These are phyloP conservation scores for Cairneyella variabilis DNA, from an alignment of 495 filamentous ascomycete species.

Conservation along the genomic window DNA sequence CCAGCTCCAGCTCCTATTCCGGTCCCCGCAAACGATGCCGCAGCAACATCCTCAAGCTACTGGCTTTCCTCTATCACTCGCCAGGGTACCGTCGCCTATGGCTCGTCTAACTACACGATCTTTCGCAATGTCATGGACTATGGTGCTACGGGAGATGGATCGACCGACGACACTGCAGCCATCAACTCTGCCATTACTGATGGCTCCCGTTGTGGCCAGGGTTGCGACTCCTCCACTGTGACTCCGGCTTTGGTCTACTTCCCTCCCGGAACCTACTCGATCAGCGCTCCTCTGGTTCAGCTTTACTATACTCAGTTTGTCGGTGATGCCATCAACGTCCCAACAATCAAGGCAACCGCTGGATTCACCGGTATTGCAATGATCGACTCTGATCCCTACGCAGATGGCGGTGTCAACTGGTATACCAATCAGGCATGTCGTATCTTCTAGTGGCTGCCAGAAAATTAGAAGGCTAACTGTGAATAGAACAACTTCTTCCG, in stretches of 20 bases:
- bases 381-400: slow-evolving; percentile 87
- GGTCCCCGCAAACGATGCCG: slow-evolving; percentile 17
- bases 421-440: slow-evolving; percentile 59
- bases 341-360: slow-evolving; percentile 71
- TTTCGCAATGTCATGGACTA: slow-evolving; percentile 88
- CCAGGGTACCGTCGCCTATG: slow-evolving; percentile 66
- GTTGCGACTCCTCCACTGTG: slow-evolving; percentile 78
- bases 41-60: slow-evolving; percentile 42
- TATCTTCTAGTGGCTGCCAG: not conserved
- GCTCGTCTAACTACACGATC: slow-evolving; percentile 59
- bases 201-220: slow-evolving; percentile 70
- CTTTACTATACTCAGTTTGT: slow-evolving; percentile 61
- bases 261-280: slow-evolving; percentile 57
- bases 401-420: slow-evolving; percentile 48
- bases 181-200: slow-evolving; percentile 81
- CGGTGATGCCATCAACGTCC: slow-evolving; percentile 46
- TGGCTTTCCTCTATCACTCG: slow-evolving; percentile 75
- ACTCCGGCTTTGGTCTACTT: slow-evolving; percentile 57
- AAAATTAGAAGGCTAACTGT: not conserved
- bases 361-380: slow-evolving; percentile 81
- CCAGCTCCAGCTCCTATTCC: slow-evolving; percentile 27
- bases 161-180: slow-evolving; percentile 77
- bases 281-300: slow-evolving; percentile 54
- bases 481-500: slow-evolving; percentile 95
- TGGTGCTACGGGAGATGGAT: slow-evolving; percentile 56